Conservation (phyloP, 768 basidiomycete genomes). For the Hortiboletus flavorubellus region DNA sequence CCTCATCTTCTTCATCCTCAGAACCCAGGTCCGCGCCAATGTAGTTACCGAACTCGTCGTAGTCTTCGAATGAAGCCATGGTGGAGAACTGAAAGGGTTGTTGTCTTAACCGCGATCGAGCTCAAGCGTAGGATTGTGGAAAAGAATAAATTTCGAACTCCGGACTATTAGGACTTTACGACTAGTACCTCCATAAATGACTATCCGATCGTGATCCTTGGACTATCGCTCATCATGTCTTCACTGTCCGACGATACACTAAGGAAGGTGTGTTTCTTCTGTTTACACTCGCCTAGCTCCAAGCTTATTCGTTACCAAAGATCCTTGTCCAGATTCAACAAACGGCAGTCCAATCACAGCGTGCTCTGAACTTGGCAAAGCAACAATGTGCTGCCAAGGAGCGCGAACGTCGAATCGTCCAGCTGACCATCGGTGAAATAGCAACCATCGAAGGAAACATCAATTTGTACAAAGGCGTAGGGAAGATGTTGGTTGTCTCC, state of each 20-base stretch:
- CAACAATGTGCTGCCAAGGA: slow-evolving; percentile 83
- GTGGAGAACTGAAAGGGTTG: slow-evolving; percentile 1
- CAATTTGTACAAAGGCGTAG: slow-evolving; percentile 90
- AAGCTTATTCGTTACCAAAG: slow-evolving; percentile 41
- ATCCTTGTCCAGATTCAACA: slow-evolving; percentile 92
- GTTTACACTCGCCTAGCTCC: not conserved
- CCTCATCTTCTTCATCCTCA: slow-evolving; percentile 59
- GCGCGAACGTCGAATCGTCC: slow-evolving; percentile 83
- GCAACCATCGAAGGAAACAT: slow-evolving; percentile 64
- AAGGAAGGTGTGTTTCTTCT: slow-evolving; percentile 52
- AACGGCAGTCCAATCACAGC: slow-evolving; percentile 83
- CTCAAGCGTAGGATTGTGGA: slow-evolving; percentile 13
- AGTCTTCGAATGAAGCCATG: slow-evolving; percentile 70
- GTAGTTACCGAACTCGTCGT: slow-evolving; percentile 96
- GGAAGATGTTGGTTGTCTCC: slow-evolving; percentile 70
- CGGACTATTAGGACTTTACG: slow-evolving; percentile 10
- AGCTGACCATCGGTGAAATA: slow-evolving; percentile 86
- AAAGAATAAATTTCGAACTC: slow-evolving; percentile 35
- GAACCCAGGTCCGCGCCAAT: slow-evolving; percentile 94
- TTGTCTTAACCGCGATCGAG: slow-evolving; percentile 7
- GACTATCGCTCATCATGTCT: slow-evolving; percentile 39
- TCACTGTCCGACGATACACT: slow-evolving; percentile 76
- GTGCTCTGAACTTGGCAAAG: slow-evolving; percentile 64
- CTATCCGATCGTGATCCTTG: slow-evolving; percentile 5
- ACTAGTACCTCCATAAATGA: slow-evolving; percentile 8